Percentiles rank a stretch among this genome's conserved stretches.
phyloP scores from a whole-genome alignment of 257 asterid genomes.

The Handroanthus guayacan region DNA sequence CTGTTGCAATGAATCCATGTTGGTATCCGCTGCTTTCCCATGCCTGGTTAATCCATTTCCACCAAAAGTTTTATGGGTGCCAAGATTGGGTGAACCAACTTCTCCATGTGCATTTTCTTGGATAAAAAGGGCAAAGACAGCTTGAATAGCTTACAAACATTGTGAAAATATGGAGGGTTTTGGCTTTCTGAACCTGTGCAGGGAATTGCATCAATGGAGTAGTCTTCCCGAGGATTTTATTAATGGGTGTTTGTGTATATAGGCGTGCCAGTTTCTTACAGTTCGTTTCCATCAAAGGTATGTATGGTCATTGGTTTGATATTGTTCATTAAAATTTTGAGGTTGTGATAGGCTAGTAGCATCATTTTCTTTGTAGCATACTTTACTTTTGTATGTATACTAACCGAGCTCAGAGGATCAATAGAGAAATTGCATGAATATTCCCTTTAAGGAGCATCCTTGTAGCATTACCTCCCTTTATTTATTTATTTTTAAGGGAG shows the following conservation, averaged over 20 bases:
- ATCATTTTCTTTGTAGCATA: background rate
- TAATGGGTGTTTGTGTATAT: slow-evolving; percentile 38
- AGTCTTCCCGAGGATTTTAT: background rate
- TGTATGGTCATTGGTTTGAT: slow-evolving; percentile 16
- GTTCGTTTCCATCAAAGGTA: slow-evolving; percentile 28
- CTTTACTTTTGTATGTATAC: background rate
- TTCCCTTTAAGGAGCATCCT: background rate
- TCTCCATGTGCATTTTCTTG: background rate
- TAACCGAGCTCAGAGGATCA: background rate
- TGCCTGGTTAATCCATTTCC: slow-evolving; percentile 16
- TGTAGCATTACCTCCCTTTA: too few relatives aligned
- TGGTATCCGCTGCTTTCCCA: background rate
- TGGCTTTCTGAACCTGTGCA: background rate
- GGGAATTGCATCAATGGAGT: background rate
- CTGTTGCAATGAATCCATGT: slow-evolving; percentile 34
- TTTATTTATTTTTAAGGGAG: too few relatives aligned
- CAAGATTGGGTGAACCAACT: slow-evolving; percentile 4
- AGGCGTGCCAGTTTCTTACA: background rate
- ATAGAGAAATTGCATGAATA: background rate
- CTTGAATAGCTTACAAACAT: background rate
- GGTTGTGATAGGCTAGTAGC: slow-evolving; percentile 14
- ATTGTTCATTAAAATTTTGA: background rate
- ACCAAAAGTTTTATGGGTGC: slow-evolving; percentile 3
- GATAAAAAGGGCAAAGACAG: background rate
- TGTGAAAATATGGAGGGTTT: background rate